A percentile compares a stretch with the other conserved stretches of the same genome.
These are phyloP conservation scores for Raffaelea albimanens DNA, from an alignment of 2,329 filamentous ascomycete genomes.

Conservation along the genomic window DNA sequence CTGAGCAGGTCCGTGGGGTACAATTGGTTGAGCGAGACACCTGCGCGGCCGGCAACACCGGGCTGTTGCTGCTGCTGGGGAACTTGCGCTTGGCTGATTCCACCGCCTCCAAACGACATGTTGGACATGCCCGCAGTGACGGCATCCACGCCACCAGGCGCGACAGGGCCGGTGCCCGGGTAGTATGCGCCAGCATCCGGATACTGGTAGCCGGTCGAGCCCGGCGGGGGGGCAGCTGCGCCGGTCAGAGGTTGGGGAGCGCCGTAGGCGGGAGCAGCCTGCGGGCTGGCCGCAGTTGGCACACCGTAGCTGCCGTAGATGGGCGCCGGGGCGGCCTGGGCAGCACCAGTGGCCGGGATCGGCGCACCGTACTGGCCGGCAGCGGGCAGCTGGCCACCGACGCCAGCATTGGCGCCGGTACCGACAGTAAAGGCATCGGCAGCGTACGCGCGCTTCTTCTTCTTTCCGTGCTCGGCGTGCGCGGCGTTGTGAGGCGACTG, in stretches of 20 bases:
- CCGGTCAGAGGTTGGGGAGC: slow-evolving; percentile 29
- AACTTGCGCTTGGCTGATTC: slow-evolving; percentile 30
- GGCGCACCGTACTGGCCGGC: slow-evolving; percentile 36
- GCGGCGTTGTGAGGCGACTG: slow-evolving; percentile 17
- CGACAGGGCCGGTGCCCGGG: slow-evolving; percentile 30
- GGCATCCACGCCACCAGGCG: slow-evolving; percentile 49
- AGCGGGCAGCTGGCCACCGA: slow-evolving; percentile 34
- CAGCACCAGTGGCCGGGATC: slow-evolving; percentile 19
- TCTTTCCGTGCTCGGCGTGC: slow-evolving; percentile 44
- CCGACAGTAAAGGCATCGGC: slow-evolving; percentile 92
- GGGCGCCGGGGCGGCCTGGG: slow-evolving; percentile 23
- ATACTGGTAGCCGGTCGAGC: slow-evolving; percentile 49
- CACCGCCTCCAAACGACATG: slow-evolving; percentile 69
- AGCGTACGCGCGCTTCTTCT: slow-evolving; percentile 93
- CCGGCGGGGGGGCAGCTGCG: slow-evolving; percentile 27
- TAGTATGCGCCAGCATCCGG: slow-evolving; percentile 52
- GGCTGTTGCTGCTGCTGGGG: slow-evolving; percentile 38
- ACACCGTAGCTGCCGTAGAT: slow-evolving; percentile 50
- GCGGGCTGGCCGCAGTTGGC: slow-evolving; percentile 17
- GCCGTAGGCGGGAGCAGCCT: slow-evolving; percentile 24
- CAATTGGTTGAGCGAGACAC: slow-evolving; percentile 67
- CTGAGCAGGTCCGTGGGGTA: slow-evolving; percentile 86
- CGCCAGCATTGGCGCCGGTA: slow-evolving; percentile 67
- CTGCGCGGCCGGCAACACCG: slow-evolving; percentile 21
- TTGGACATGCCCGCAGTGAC: slow-evolving; percentile 79